Evolutionary conservation across 345 rosid species (phyloP).

Genomic region (Rhodamnia rubescens): DNA sequence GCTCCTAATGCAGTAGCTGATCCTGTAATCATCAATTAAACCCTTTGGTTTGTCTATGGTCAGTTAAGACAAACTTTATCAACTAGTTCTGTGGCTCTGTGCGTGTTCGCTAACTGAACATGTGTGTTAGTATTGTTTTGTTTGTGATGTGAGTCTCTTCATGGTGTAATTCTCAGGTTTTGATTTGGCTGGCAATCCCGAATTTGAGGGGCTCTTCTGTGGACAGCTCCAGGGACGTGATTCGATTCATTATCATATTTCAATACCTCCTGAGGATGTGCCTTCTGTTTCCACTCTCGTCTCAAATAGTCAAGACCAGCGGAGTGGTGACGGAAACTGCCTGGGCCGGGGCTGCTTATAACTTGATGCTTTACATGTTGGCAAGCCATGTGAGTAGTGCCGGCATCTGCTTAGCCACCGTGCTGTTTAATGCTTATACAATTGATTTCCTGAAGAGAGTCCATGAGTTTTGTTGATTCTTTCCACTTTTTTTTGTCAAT

Average conservation of each 20-base stretch:
- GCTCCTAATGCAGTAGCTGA: neutral
- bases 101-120: neutral
- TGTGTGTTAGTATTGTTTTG: neutral
- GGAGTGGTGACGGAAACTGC: constrained; percentile 38
- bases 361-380: constrained; percentile 36
- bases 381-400: constrained; percentile 38
- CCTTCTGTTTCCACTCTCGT: constrained; percentile 41
- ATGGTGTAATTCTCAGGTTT: constrained; percentile 15
- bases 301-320: constrained; percentile 25
- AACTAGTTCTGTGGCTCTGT: neutral
- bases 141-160: neutral
- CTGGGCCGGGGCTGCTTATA: constrained; percentile 48
- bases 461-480: neutral
- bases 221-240: constrained; percentile 9
- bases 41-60: neutral
- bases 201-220: constrained; percentile 10
- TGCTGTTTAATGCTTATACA: neutral
- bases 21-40: neutral
- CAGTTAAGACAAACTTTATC: neutral
- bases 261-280: constrained; percentile 40
- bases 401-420: neutral
- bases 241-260: constrained; percentile 26
- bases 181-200: constrained; percentile 44
- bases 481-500: neutral
- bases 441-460: neutral